Percentiles rank a stretch among this genome's conserved stretches.
These are phyloP conservation scores for Leucocoprinus leucothites DNA, from an alignment of 768 basidiomycete genomes.

Conservation along the genomic window DNA sequence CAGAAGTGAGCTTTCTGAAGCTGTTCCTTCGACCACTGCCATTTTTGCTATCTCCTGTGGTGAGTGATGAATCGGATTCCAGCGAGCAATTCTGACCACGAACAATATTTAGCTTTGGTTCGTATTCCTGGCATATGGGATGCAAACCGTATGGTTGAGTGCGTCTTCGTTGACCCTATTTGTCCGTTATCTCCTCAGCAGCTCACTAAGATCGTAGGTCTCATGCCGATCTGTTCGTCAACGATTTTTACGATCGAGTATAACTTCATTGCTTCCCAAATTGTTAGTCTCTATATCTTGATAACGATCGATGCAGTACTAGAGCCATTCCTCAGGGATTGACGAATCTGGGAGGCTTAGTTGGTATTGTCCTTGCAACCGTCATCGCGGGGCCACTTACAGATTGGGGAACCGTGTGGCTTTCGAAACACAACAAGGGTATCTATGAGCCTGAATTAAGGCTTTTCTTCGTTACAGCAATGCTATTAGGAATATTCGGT, in stretches of 20 bases:
- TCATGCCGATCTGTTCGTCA: conserved; percentile 40
- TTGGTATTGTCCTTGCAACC: conserved; percentile 38
- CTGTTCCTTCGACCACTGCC: conserved; percentile 40
- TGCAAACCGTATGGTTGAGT: conserved; percentile 46
- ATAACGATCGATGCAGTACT: background rate
- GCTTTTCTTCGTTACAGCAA: conserved; percentile 36
- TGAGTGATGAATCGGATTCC: conserved; percentile 16
- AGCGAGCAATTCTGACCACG: background rate
- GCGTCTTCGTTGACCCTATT: conserved; percentile 5
- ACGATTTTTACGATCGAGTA: conserved; percentile 44
- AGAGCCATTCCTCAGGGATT: conserved; percentile 25
- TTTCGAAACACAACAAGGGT: conserved; percentile 40
- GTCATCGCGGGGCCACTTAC: conserved; percentile 35
- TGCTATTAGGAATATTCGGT: conserved; percentile 43
- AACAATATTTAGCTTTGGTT: conserved; percentile 27
- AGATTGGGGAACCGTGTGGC: conserved; percentile 40
- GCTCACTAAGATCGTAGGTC: too few relatives aligned
- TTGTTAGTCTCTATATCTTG: conserved; percentile 20
- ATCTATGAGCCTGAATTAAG: conserved; percentile 47
- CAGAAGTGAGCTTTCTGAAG: conserved; percentile 30
- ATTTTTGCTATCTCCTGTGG: conserved; percentile 39
- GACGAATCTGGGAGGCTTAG: conserved; percentile 40
- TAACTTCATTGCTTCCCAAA: conserved; percentile 38
- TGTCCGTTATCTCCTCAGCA: too few relatives aligned
- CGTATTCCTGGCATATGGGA: conserved; percentile 35